phyloP scores from a whole-genome alignment of 495 filamentous ascomycete species.

The Podospora anserina region DNA sequence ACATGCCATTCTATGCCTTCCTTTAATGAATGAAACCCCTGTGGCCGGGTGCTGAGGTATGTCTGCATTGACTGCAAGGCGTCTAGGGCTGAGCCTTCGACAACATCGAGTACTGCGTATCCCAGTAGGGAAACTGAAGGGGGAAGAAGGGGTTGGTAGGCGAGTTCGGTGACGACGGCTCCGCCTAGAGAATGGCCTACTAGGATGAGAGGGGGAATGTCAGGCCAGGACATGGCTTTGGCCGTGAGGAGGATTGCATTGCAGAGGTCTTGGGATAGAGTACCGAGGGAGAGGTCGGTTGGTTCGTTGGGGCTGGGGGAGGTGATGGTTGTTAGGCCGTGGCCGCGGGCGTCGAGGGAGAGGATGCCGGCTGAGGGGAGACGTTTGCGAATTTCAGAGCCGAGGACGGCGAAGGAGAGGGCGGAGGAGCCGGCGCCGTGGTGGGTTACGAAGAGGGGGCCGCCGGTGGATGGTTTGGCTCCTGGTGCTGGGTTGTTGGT shows the following conservation, averaged over 20 bases:
- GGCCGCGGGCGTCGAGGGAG: slow-evolving; percentile 78
- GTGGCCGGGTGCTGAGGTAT: slow-evolving; percentile 81
- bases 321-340: slow-evolving; percentile 62
- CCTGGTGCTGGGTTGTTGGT: slow-evolving; percentile 38
- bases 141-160: slow-evolving; percentile 34
- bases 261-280: slow-evolving; percentile 69
- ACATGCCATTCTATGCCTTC: slow-evolving; percentile 94
- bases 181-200: slow-evolving; percentile 95
- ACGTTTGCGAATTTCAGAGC: slow-evolving; percentile 68
- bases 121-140: slow-evolving; percentile 56
- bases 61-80: slow-evolving; percentile 93
- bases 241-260: slow-evolving; percentile 64
- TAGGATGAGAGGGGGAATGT: slow-evolving; percentile 70
- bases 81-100: slow-evolving; percentile 84
- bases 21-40: slow-evolving; percentile 66
- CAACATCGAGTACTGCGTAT: slow-evolving; percentile 90
- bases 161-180: slow-evolving; percentile 87
- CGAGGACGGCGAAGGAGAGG: slow-evolving; percentile 61
- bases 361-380: slow-evolving; percentile 81
- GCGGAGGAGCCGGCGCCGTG: slow-evolving; percentile 55
- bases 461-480: slow-evolving; percentile 35
- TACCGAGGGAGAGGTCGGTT: slow-evolving; percentile 62
- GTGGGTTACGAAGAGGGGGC: slow-evolving; percentile 60
- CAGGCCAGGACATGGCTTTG: slow-evolving; percentile 63
- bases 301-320: slow-evolving; percentile 26